Base-by-base conservation (phyloP, 192 early-diverging fungal genomes). In the Physocladia obscura region DNA sequence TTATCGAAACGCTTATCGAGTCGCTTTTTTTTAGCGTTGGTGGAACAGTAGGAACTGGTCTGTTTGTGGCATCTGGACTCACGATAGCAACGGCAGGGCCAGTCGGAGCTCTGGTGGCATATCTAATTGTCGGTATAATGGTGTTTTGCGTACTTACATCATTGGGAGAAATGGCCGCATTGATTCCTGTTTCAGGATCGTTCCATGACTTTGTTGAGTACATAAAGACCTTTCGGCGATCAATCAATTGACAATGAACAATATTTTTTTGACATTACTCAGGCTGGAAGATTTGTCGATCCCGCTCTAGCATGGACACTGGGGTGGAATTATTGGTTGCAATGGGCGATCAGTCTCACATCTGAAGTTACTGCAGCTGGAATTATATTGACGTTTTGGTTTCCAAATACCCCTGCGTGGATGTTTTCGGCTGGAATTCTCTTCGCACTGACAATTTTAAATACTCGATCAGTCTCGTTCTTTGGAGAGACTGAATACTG, bases 401-500 rank as follows among this genome's bases (percentile, higher is more conserved):
- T 77, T 48, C 86, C 84, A 13, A 49, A 80, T 51, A 56, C 87
- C 6, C 78, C 82, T 40, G 65, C 75, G 0, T 85, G 78, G 79
- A 80, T 86, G 38, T 80, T 71, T 65, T 77, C 85, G 24, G 67
- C 73, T 24, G 56, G 88, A 4, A 81, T 90, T 48, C 74, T 94
- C 17, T 22, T 83, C 1, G 54, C 89, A 0, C 89, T 97, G 70
- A 76, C 91, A 38, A 34, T 71, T 31, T 76, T 97, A 26, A 94
- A 97, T 70, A 72, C 70, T n/a, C 29, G 70, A 15, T 24, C 32
- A 44, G 70, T 72, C 1, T 27, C 49, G 8, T 30, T 37, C 47
- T 97, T 92, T 82, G 94, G 93, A 67, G 94, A 97, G 74, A 79
- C 86, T 3, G 94, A 97, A 75, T 97, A 92, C 70, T 84, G 83